Evolutionary conservation across 179 eudicot genomes (phyloP).

Genomic region (Silene coronaria): DNA sequence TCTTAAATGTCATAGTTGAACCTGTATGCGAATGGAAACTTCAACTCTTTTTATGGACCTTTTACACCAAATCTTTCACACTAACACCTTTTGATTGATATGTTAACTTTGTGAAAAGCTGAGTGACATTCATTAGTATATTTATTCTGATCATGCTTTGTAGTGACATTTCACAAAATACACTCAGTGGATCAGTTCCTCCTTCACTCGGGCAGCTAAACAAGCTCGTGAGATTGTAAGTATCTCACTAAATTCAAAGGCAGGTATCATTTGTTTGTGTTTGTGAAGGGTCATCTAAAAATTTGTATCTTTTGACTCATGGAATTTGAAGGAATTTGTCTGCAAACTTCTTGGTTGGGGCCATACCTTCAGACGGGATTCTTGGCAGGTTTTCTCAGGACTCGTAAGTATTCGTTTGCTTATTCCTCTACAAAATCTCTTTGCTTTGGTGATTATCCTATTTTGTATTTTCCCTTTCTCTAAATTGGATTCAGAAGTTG

Average conservation of each 20-base stretch:
- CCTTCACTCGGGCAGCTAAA: conserved; percentile 65
- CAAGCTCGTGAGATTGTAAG: conserved; percentile 75
- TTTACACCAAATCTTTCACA: neutral
- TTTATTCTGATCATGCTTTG: conserved; percentile 7
- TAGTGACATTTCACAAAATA: conserved; percentile 90
- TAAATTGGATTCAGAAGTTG: neutral
- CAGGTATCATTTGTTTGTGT: neutral
- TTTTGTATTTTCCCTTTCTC: neutral
- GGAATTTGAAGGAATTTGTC: conserved; percentile 69
- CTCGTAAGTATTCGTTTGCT: conserved; percentile 53
- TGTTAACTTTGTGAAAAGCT: neutral
- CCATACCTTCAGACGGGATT: conserved; percentile 75
- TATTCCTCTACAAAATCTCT: neutral
- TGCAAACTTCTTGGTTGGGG: conserved; percentile 74
- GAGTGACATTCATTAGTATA: neutral
- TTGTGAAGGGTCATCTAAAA: conserved; percentile 8
- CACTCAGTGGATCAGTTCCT: conserved; percentile 80
- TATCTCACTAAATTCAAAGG: conserved; percentile 13
- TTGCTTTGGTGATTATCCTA: conserved; percentile 9
- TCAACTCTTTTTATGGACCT: neutral
- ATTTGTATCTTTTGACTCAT: conserved; percentile 7
- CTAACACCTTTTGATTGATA: neutral
- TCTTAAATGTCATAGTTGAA: neutral
- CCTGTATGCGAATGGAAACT: neutral
- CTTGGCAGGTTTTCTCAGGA: conserved; percentile 54